phyloP scores from a whole-genome alignment of 2,329 filamentous ascomycete species.

The Fusarium lateritium region DNA sequence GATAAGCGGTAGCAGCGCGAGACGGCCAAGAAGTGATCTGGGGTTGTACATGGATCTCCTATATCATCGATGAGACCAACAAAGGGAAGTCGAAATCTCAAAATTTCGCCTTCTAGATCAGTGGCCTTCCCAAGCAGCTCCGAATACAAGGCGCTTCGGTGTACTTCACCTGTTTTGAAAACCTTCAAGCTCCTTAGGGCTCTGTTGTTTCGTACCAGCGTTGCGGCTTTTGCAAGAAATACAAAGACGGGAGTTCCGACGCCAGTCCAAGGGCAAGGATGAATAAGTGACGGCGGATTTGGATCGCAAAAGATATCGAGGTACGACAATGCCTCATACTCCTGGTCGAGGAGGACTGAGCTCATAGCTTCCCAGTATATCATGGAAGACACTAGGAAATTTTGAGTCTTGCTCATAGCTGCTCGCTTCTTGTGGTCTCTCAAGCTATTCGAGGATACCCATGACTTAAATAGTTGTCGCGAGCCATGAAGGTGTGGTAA shows the following conservation, averaged over 20 bases:
- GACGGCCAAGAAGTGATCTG: conserved; percentile 14
- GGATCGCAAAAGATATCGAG: conserved; percentile 17
- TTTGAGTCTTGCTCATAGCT: conserved; percentile 10
- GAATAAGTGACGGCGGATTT: background rate
- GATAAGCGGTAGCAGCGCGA: conserved; percentile 24
- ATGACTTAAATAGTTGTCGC: conserved; percentile 27
- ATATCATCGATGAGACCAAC: conserved; percentile 20
- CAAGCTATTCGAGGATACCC: conserved; percentile 13
- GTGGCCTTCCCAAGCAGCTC: conserved; percentile 19
- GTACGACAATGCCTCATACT: conserved; percentile 21
- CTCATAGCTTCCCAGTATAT: conserved; percentile 40
- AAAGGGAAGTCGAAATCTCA: conserved; percentile 14
- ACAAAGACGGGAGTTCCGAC: conserved; percentile 31
- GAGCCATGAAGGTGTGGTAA: conserved; percentile 28
- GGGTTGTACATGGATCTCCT: conserved; percentile 11
- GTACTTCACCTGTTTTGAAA: conserved; percentile 6
- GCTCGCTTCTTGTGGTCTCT: background rate
- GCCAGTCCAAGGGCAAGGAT: conserved; percentile 35
- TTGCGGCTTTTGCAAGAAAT: conserved; percentile 9
- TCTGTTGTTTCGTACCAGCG: conserved; percentile 21
- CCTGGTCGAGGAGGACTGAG: conserved; percentile 32
- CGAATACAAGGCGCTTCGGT: background rate
- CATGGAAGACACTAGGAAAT: conserved; percentile 32
- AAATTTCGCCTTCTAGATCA: conserved; percentile 3
- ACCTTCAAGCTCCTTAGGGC: conserved; percentile 1